Evolutionary conservation across 140 eudicot genomes (phyloP).

Genomic region (Ambrosia hybrid): DNA sequence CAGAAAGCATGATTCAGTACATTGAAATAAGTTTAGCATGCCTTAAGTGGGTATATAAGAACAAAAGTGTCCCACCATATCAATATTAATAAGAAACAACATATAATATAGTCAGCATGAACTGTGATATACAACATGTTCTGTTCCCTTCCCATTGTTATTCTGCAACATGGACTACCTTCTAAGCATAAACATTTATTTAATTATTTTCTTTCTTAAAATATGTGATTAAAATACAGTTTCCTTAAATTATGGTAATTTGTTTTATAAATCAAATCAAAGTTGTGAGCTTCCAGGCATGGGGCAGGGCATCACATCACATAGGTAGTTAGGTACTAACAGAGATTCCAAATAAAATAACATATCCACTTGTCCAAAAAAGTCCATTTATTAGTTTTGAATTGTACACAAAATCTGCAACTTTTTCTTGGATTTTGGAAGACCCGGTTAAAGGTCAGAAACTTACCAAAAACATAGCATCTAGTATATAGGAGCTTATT

Average conservation of each 20-base stretch:
- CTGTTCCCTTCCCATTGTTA: background rate
- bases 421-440: too few relatives aligned
- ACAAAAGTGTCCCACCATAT: background rate
- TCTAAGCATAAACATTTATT: conserved; percentile 1
- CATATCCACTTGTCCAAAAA: too few relatives aligned
- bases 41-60: background rate
- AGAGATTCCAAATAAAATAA: background rate
- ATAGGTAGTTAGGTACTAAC: conserved; percentile 16
- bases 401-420: too few relatives aligned
- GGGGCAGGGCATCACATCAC: conserved; percentile 23
- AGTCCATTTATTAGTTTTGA: too few relatives aligned
- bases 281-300: conserved; percentile 19
- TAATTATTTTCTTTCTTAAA: background rate
- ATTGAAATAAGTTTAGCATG: conserved; percentile 3
- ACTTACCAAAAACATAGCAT: too few relatives aligned
- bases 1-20: conserved; percentile 2
- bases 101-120: conserved; percentile 1
- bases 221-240: background rate
- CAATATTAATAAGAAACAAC: background rate
- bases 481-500: too few relatives aligned
- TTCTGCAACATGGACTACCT: background rate
- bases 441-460: too few relatives aligned
- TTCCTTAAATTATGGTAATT: background rate
- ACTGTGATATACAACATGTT: background rate
- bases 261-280: conserved; percentile 9